Conservation (phyloP, 768 basidiomycete genomes). For the Mycena chlorophos region DNA sequence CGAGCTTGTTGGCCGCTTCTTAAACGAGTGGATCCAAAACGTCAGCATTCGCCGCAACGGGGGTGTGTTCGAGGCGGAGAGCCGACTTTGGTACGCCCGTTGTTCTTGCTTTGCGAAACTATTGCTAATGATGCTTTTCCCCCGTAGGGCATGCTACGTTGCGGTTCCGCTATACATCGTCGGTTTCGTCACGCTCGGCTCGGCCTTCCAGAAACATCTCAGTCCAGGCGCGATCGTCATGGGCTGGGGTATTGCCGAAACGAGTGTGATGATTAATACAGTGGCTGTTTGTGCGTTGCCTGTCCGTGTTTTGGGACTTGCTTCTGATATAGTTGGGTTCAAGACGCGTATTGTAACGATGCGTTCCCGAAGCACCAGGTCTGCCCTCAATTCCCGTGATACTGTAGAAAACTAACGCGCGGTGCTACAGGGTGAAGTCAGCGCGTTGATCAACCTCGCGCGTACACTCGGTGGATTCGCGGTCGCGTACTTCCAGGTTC, state of each 20-base stretch:
- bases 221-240: slow-evolving; percentile 51
- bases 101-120: background rate
- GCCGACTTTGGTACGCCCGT: slow-evolving; percentile 52
- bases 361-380: slow-evolving; percentile 41
- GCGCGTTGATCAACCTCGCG: slow-evolving; percentile 53
- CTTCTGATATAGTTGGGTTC: too few species aligned
- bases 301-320: too few species aligned
- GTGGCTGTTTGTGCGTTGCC: slow-evolving; percentile 34
- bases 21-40: slow-evolving; percentile 55
- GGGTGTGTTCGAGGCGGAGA: slow-evolving; percentile 62
- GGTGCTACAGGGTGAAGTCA: slow-evolving; percentile 46
- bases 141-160: slow-evolving; percentile 44
- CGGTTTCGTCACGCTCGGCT: slow-evolving; percentile 55
- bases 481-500: slow-evolving; percentile 60
- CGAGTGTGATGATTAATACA: slow-evolving; percentile 45
- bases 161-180: slow-evolving; percentile 53
- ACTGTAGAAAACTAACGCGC: background rate
- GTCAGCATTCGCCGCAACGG: slow-evolving; percentile 46
- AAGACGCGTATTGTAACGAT: slow-evolving; percentile 40
- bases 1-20: slow-evolving; percentile 51
- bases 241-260: slow-evolving; percentile 55
- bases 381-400: background rate
- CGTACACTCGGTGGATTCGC: slow-evolving; percentile 54
- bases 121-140: background rate
- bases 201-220: slow-evolving; percentile 47